A percentile compares a stretch with the other conserved stretches of the same genome.
phyloP scores from a whole-genome alignment of 2,329 filamentous ascomycete species.

The Hypomyces rosellus region DNA sequence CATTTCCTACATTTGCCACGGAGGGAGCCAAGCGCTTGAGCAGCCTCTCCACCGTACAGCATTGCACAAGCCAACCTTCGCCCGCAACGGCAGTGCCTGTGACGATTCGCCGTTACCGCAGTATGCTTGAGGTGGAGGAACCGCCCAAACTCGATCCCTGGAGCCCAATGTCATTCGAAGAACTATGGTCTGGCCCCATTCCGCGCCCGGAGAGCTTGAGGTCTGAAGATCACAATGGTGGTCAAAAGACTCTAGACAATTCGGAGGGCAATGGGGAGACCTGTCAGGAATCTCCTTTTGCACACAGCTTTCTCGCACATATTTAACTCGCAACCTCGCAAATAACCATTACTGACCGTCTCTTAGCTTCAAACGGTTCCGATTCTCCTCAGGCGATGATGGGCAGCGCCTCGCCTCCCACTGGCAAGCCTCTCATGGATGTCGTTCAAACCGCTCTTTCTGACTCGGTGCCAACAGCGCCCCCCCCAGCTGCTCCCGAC shows the following conservation, averaged over 20 bases:
- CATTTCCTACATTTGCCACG: conserved; percentile 12
- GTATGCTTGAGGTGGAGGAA: conserved; percentile 48
- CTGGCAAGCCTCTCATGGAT: conserved; percentile 30
- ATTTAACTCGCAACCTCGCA: neutral
- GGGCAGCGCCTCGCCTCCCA: conserved; percentile 35
- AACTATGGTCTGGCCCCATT: conserved; percentile 32
- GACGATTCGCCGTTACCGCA: conserved; percentile 36
- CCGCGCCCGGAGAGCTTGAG: neutral
- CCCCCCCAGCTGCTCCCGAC: conserved; percentile 47
- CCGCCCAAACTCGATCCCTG: conserved; percentile 39
- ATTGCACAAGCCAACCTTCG: conserved; percentile 8
- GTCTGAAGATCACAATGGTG: neutral
- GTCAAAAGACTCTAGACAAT: no score
- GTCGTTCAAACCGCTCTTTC: conserved; percentile 26
- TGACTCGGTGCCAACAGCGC: conserved; percentile 28
- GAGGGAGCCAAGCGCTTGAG: conserved; percentile 27
- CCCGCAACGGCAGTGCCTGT: conserved; percentile 9
- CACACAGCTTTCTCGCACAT: conserved; percentile 5
- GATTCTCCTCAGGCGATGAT: conserved; percentile 36
- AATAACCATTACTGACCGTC: neutral
- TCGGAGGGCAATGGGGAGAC: conserved; percentile 10
- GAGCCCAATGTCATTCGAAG: conserved; percentile 40
- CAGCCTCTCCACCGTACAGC: conserved; percentile 21
- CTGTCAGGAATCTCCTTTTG: conserved; percentile 29
- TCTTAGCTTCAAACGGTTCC: conserved; percentile 40